Percentiles rank a stretch among this genome's conserved stretches.
Conservation (phyloP, 2,329 filamentous ascomycete genomes). For the Cladosporium sp. region DNA sequence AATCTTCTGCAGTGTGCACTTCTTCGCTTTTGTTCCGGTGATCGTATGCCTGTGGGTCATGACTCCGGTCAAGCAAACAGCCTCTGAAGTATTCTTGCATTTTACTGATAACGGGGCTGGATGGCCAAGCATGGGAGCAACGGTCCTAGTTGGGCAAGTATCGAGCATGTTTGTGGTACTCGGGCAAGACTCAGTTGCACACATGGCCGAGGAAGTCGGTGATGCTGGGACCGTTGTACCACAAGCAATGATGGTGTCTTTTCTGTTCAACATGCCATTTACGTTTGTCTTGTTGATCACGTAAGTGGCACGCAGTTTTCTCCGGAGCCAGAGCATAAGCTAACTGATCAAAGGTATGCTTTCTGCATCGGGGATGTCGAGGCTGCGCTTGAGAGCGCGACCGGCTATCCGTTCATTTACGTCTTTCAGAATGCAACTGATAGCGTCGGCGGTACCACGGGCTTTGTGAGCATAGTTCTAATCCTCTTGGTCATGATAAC, state of each 20-base stretch:
- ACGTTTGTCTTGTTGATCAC: conserved; percentile 28
- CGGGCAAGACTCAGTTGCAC: conserved; percentile 35
- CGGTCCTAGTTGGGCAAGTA: conserved; percentile 34
- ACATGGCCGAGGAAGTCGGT: conserved; percentile 42
- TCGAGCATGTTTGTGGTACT: conserved; percentile 24
- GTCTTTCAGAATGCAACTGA: conserved; percentile 33
- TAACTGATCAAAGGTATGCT: conserved; percentile 20
- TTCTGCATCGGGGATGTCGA: conserved; percentile 34
- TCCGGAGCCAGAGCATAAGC: too few relatives aligned
- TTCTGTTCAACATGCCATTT: conserved; percentile 30
- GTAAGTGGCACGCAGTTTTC: not conserved
- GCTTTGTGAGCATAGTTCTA: conserved; percentile 26
- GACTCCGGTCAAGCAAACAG: conserved; percentile 15
- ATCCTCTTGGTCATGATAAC: conserved; percentile 36
- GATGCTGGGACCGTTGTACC: conserved; percentile 39
- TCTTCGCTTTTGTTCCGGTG: conserved; percentile 30
- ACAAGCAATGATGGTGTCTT: conserved; percentile 38
- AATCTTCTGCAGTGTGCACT: conserved; percentile 27
- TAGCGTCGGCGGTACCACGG: conserved; percentile 10
- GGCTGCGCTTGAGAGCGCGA: conserved; percentile 20
- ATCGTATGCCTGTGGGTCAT: conserved; percentile 30
- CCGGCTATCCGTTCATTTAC: conserved; percentile 29
- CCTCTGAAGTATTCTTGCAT: conserved; percentile 25
- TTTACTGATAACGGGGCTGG: conserved; percentile 36
- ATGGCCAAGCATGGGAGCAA: conserved; percentile 34